Evolutionary conservation across 192 early-diverging fungal genomes (phyloP), one percentile per base, ranked within the genome.

Genomic region (Powellomyces hirtus): DNA sequence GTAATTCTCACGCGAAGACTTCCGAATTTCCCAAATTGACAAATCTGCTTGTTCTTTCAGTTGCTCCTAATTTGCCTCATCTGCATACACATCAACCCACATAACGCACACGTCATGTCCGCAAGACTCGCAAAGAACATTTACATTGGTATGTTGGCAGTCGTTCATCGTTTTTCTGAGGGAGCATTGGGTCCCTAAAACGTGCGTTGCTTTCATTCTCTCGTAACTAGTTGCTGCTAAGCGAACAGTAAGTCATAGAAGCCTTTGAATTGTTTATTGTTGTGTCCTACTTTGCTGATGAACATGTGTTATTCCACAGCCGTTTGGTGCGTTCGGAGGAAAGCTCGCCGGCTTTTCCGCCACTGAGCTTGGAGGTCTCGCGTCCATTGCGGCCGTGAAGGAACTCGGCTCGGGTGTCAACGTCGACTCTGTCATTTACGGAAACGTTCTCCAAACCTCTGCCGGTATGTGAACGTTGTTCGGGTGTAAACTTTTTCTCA

Each of bases 321-420:
- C 96, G 37, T 94, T 96, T 59, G 94, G 94, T 31, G 89, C 92
- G 50, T 98, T 98, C 79, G 92, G 92, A 68, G 96, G 96, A 45
- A 95, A 96, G 79, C 86, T 98, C 73, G 92, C 90, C 72, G 82
- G 89, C 59, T 77, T 93, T 31, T 90, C 89, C 10, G 89, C 88
- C 66, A 89, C 71, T 22, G 76, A 78, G 64, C 69, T 82, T 13
- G 96, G 96, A 64, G 96, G 94, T 27, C 70, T 96, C 26, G 93
- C 96, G n/a, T 91, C 94, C 64, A 89, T 87, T 73, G 94, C 94
- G 6, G 94, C 91, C 16, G 64, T 98, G 44, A 86, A 87, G 53
- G 73, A 79, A 56, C 81, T 98, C 33, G 93, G 93, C 24, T 75
- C 80, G 55, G 78, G 86, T 8, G 73, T 86, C 34, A 85, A 82